Evolutionary conservation across 768 basidiomycete genomes (phyloP).

Genomic region (Tricholoma furcatifolium): DNA sequence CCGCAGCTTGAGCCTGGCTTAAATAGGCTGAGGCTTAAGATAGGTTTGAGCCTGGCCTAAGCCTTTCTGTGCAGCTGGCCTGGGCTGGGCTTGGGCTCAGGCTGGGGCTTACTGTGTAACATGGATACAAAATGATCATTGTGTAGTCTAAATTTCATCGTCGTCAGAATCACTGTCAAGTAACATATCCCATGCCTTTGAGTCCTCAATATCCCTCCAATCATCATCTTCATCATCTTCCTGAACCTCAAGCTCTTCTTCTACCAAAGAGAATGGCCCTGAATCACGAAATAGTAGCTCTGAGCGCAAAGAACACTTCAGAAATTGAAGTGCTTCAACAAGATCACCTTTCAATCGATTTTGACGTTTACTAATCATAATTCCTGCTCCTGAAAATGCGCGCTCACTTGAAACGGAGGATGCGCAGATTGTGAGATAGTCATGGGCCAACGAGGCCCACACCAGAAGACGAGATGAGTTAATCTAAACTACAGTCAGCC

Average conservation of each 20-base stretch:
- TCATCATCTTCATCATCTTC: neutral
- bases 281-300: constrained; percentile 10
- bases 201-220: neutral
- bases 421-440: neutral
- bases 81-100: neutral
- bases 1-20: too few species aligned
- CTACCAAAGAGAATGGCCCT: neutral
- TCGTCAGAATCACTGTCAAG: neutral
- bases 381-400: neutral
- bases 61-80: neutral
- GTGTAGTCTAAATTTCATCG: neutral
- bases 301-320: constrained; percentile 7
- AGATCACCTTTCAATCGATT: constrained; percentile 15
- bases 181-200: neutral
- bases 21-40: neutral
- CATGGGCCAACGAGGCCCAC: neutral
- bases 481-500: neutral
- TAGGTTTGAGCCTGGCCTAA: neutral
- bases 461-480: neutral
- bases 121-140: neutral
- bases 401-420: neutral
- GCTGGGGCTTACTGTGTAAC: neutral
- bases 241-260: neutral
- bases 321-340: constrained; percentile 14
- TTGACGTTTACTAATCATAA: constrained; percentile 8